phyloP scores from a whole-genome alignment of 768 basidiomycete genomes.

The Tricholoma furcatifolium region DNA sequence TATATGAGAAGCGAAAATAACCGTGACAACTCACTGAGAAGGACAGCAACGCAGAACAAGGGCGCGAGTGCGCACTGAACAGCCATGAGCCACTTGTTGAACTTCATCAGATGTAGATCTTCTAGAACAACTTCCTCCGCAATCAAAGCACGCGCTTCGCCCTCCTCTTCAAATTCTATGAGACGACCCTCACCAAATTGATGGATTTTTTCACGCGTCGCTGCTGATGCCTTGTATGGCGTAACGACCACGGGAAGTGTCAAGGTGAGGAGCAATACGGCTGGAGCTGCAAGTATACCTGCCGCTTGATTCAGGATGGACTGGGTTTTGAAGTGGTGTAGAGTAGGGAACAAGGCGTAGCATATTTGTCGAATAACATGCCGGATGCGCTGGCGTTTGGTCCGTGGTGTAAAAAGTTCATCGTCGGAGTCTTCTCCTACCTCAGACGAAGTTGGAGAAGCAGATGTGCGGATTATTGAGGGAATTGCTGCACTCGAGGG shows the following conservation, averaged over 20 bases:
- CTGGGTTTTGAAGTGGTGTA: conserved; percentile 72
- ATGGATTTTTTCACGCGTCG: conserved; percentile 39
- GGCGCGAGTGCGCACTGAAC: conserved; percentile 84
- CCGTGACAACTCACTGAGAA: conserved; percentile 65
- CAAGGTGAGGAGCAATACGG: conserved; percentile 80
- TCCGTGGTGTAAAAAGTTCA: conserved; percentile 38
- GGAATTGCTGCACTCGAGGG: conserved; percentile 39
- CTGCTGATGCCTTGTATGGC: conserved; percentile 38
- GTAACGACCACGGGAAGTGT: conserved; percentile 89
- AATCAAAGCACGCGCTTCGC: conserved; percentile 62
- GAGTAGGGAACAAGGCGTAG: conserved; percentile 81
- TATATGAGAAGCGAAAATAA: not conserved
- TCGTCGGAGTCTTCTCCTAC: conserved; percentile 37
- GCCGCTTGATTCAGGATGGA: conserved; percentile 70
- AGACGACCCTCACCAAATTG: conserved; percentile 42
- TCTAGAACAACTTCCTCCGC: conserved; percentile 76
- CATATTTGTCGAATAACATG: conserved; percentile 39
- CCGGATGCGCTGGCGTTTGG: conserved; percentile 39
- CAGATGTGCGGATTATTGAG: conserved; percentile 56
- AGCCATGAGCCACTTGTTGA: conserved; percentile 84
- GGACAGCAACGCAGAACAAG: conserved; percentile 66
- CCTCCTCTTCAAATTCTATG: conserved; percentile 76
- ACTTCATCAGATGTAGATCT: conserved; percentile 61
- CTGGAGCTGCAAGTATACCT: conserved; percentile 80
- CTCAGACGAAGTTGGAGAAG: conserved; percentile 41